Percentiles rank a stretch among this genome's conserved stretches.
Conservation (phyloP, 2,329 filamentous ascomycete species). For the Atkinsonella hypoxylon region DNA sequence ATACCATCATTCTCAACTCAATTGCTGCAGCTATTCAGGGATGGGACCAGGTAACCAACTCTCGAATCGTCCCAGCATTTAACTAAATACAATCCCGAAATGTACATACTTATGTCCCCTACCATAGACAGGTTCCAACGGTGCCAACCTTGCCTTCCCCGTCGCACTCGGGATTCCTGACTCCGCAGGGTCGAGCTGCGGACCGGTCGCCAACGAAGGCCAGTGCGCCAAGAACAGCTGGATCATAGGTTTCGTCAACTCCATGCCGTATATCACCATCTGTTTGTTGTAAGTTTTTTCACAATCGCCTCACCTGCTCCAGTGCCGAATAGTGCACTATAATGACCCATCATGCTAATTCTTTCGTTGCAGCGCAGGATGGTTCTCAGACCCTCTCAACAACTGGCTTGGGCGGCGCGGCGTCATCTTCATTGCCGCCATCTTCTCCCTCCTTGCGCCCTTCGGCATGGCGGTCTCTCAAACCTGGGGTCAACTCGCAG, state of each 20-base stretch:
- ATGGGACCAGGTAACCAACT: slow-evolving; percentile 25
- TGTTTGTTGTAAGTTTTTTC: slow-evolving; percentile 26
- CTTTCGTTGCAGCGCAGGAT: slow-evolving; percentile 32
- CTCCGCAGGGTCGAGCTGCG: slow-evolving; percentile 17
- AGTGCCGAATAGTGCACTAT: neutral
- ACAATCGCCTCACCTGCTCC: slow-evolving; percentile 18
- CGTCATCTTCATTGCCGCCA: slow-evolving; percentile 49
- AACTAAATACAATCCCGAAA: no score
- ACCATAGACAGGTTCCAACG: slow-evolving; percentile 30
- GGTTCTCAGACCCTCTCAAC: slow-evolving; percentile 52
- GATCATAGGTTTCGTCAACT: slow-evolving; percentile 50
- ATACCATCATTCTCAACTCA: slow-evolving; percentile 37
- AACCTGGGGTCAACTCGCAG: slow-evolving; percentile 45
- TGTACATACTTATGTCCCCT: no score
- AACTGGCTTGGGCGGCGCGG: slow-evolving; percentile 46
- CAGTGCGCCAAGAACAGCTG: slow-evolving; percentile 37
- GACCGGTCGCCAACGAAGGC: slow-evolving; percentile 22
- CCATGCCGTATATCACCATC: slow-evolving; percentile 31
- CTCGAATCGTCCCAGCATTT: neutral
- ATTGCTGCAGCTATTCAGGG: slow-evolving; percentile 42
- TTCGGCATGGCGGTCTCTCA: slow-evolving; percentile 49
- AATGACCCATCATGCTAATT: neutral
- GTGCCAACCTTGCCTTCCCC: slow-evolving; percentile 35
- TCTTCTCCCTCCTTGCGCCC: slow-evolving; percentile 49
- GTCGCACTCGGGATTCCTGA: slow-evolving; percentile 30